phyloP scores from a whole-genome alignment of 305 asterid species.

The Salvia sclarea region DNA sequence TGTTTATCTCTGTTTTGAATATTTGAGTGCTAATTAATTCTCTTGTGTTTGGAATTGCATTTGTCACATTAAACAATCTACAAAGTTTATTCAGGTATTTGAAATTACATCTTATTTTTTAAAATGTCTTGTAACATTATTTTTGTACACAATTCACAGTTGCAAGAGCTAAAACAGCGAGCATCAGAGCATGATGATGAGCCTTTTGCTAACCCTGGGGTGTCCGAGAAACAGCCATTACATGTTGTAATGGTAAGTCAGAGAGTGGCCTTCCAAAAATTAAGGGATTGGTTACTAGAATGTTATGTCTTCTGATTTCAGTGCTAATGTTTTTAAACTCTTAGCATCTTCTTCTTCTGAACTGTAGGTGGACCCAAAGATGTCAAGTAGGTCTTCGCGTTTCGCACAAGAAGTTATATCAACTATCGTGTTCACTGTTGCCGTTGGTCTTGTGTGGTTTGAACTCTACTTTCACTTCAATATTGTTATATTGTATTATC shows the following conservation, averaged over 20 bases:
- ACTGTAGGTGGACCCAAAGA: constrained; percentile 82
- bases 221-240: constrained; percentile 86
- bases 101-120: constrained; percentile 1
- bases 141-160: constrained; percentile 42
- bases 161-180: constrained; percentile 95
- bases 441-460: constrained; percentile 88
- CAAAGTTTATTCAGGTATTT: not conserved
- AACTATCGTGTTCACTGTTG: constrained; percentile 76
- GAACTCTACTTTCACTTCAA: constrained; percentile 26
- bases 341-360: constrained; percentile 33
- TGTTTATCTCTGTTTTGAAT: not conserved
- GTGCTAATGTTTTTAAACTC: constrained; percentile 17
- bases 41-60: constrained; percentile 2
- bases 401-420: constrained; percentile 78
- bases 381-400: constrained; percentile 68
- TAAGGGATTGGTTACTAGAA: constrained; percentile 7
- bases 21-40: not conserved
- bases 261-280: constrained; percentile 6
- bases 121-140: not conserved
- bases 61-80: constrained; percentile 1
- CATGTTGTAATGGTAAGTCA: constrained; percentile 93
- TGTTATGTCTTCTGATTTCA: constrained; percentile 18
- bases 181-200: constrained; percentile 78
- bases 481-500: no score
- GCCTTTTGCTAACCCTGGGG: constrained; percentile 75